phyloP scores from a whole-genome alignment of 805 yeast genomes.

The Wickerhamiella dianesei region DNA sequence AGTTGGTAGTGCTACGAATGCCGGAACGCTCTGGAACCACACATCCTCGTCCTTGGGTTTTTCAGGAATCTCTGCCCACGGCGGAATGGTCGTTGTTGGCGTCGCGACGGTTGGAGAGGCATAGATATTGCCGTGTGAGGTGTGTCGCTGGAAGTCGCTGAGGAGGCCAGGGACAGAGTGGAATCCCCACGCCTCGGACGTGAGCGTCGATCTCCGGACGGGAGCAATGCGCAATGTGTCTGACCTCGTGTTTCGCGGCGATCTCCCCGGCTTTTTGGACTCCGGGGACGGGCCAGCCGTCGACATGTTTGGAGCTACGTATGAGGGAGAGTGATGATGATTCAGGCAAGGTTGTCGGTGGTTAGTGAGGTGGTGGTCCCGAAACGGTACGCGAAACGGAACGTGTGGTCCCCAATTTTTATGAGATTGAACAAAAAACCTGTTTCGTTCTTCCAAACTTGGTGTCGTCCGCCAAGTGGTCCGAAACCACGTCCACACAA shows the following conservation, averaged over 20 bases:
- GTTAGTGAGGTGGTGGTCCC: too few species aligned
- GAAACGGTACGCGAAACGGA: too few species aligned
- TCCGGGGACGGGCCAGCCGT: not conserved
- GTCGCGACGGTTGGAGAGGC: not conserved
- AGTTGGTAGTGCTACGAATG: slow-evolving; percentile 9
- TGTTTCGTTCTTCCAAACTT: not conserved
- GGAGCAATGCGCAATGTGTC: slow-evolving; percentile 21
- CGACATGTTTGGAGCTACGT: not conserved
- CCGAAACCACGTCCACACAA: not conserved
- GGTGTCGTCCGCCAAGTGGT: too few species aligned
- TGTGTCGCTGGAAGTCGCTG: slow-evolving; percentile 26
- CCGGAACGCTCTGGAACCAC: slow-evolving; percentile 1
- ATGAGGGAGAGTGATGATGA: too few species aligned
- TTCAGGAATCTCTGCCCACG: not conserved
- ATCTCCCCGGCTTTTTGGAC: not conserved
- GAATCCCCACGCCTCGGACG: slow-evolving; percentile 26
- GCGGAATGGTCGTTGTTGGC: not conserved
- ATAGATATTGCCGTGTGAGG: slow-evolving; percentile 18
- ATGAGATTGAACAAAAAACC: not conserved
- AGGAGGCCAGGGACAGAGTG: slow-evolving; percentile 26
- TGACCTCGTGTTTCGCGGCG: not conserved
- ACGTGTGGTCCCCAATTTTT: not conserved
- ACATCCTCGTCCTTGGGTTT: not conserved
- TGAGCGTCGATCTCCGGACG: slow-evolving; percentile 19
- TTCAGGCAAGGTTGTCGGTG: too few species aligned